Evolutionary conservation across 176 grass and related monocot genomes (phyloP).

Genomic region (Pontederia crassipes): DNA sequence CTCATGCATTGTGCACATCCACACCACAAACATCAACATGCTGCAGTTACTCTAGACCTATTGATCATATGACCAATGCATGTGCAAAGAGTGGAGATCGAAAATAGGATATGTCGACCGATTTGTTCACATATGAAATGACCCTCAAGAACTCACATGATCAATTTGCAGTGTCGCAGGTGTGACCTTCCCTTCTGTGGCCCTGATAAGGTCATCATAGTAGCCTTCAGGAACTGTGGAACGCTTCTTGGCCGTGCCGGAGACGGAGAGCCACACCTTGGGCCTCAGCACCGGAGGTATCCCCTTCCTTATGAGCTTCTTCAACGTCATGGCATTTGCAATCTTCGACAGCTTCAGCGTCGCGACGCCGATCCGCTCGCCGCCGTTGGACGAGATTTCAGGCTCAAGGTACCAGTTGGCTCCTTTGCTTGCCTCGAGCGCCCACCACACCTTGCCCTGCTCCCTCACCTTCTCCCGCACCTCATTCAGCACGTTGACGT

Average conservation of each 20-base stretch:
- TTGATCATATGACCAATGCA: slow-evolving; percentile 2
- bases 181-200: slow-evolving; percentile 72
- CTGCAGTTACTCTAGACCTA: background rate
- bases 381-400: slow-evolving; percentile 54
- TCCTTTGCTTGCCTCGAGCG: slow-evolving; percentile 73
- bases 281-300: slow-evolving; percentile 56
- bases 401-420: slow-evolving; percentile 89
- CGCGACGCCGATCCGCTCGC: slow-evolving; percentile 41
- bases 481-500: slow-evolving; percentile 92
- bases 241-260: slow-evolving; percentile 73
- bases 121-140: background rate
- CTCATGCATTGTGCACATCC: too few species aligned
- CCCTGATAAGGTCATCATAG: slow-evolving; percentile 81
- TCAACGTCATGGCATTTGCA: slow-evolving; percentile 58
- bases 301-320: slow-evolving; percentile 79
- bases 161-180: slow-evolving; percentile 90
- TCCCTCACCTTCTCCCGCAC: slow-evolving; percentile 84
- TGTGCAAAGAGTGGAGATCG: background rate
- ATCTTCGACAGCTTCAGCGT: slow-evolving; percentile 76
- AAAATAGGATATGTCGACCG: background rate
- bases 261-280: slow-evolving; percentile 84
- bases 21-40: too few species aligned
- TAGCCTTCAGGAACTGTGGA: slow-evolving; percentile 93
- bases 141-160: slow-evolving; percentile 49
- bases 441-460: slow-evolving; percentile 88